Conservation (phyloP, 257 asterid species). For the Ajuga chamaepitys region DNA sequence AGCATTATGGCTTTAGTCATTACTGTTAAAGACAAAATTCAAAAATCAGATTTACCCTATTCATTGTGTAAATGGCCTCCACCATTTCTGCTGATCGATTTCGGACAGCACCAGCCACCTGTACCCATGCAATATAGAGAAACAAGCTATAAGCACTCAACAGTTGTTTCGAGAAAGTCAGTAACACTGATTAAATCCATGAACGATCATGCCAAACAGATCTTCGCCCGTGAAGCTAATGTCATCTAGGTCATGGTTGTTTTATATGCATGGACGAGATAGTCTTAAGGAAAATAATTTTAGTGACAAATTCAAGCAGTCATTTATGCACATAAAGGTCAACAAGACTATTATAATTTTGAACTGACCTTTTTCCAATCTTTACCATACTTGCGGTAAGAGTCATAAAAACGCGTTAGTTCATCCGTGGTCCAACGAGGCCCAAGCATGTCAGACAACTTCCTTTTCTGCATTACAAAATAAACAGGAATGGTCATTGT, state of each 20-base stretch:
- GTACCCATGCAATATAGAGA: slow-evolving; percentile 17
- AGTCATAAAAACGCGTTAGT: slow-evolving; percentile 72
- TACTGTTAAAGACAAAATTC: not conserved
- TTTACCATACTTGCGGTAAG: slow-evolving; percentile 73
- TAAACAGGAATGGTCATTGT: slow-evolving; percentile 6
- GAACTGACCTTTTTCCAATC: slow-evolving; percentile 88
- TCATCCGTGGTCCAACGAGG: slow-evolving; percentile 80
- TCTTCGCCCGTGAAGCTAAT: not conserved
- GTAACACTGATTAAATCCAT: not conserved
- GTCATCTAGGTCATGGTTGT: not conserved
- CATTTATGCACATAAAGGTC: slow-evolving; percentile 10
- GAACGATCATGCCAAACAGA: slow-evolving; percentile 3
- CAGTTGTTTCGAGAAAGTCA: not conserved
- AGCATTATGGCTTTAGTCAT: not conserved
- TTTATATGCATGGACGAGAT: not conserved
- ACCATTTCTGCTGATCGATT: slow-evolving; percentile 73
- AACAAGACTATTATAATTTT: not conserved
- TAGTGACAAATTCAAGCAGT: slow-evolving; percentile 15
- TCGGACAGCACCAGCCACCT: slow-evolving; percentile 69
- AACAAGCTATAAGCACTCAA: slow-evolving; percentile 15
- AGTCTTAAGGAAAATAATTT: slow-evolving; percentile 6
- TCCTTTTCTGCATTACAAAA: slow-evolving; percentile 61
- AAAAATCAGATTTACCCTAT: slow-evolving; percentile 30
- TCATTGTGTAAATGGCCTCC: slow-evolving; percentile 73
- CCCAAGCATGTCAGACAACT: slow-evolving; percentile 77